phyloP scores from a whole-genome alignment of 106 monocot species.

The Acorus gramineus region DNA sequence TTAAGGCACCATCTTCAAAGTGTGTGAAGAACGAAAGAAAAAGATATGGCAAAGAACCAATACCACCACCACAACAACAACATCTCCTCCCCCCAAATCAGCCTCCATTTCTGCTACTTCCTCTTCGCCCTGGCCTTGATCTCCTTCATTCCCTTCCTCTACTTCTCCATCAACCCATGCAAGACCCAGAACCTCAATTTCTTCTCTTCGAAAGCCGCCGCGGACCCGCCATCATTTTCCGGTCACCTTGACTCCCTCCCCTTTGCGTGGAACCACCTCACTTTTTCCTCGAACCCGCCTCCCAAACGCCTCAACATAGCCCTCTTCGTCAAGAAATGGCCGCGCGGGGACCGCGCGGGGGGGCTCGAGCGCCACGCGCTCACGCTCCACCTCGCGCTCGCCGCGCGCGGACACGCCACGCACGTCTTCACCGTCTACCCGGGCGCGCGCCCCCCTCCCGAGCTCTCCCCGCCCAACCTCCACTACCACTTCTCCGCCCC shows the following conservation, averaged over 20 bases:
- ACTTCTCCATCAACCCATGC: slow-evolving; percentile 33
- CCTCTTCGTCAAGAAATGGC: slow-evolving; percentile 82
- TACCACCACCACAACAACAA: too few species aligned
- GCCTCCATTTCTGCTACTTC: slow-evolving; percentile 30
- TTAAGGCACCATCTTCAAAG: too few species aligned
- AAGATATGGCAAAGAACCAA: too few species aligned
- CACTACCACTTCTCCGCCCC: slow-evolving; percentile 50
- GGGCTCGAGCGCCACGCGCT: slow-evolving; percentile 82
- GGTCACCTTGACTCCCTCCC: slow-evolving; percentile 41
- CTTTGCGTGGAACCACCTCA: slow-evolving; percentile 57
- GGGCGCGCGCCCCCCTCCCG: slow-evolving; percentile 14
- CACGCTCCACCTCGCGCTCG: slow-evolving; percentile 68
- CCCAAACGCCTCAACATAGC: slow-evolving; percentile 54
- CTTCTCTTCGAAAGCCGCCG: not conserved
- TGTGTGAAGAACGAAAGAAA: too few species aligned
- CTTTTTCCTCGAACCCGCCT: slow-evolving; percentile 48
- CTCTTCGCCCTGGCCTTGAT: slow-evolving; percentile 38
- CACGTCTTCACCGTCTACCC: slow-evolving; percentile 65
- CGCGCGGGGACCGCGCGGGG: slow-evolving; percentile 42
- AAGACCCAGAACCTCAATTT: not conserved
- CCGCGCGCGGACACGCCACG: slow-evolving; percentile 56
- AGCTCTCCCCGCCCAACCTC: slow-evolving; percentile 11
- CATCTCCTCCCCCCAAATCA: too few species aligned
- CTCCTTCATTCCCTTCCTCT: slow-evolving; percentile 46
- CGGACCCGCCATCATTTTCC: not conserved